These are phyloP conservation scores for Helotiales sp. DNA, from an alignment of 2,329 filamentous ascomycete genomes.

Conservation along the genomic window DNA sequence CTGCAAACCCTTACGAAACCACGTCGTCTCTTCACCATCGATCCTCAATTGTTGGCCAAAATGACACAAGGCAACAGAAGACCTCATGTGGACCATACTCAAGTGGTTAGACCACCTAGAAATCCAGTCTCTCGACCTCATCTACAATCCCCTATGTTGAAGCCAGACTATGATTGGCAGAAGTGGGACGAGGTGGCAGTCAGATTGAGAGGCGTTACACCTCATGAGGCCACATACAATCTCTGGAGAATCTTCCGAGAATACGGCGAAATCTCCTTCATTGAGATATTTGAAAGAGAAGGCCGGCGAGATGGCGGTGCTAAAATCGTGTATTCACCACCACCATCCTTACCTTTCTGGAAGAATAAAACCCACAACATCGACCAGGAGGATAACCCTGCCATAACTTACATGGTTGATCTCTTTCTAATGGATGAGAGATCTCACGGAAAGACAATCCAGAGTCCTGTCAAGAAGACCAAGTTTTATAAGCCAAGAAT, in stretches of 20 bases:
- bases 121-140: background rate
- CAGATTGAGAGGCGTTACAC: slow-evolving; percentile 42
- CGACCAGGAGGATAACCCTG: background rate
- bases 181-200: slow-evolving; percentile 42
- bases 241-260: slow-evolving; percentile 58
- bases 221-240: slow-evolving; percentile 46
- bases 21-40: background rate
- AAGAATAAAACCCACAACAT: background rate
- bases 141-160: slow-evolving; percentile 1
- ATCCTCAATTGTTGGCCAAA: background rate
- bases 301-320: slow-evolving; percentile 50
- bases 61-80: slow-evolving; percentile 1
- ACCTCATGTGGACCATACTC: background rate
- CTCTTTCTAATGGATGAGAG: slow-evolving; percentile 10
- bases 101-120: background rate
- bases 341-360: slow-evolving; percentile 60
- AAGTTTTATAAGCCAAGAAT: slow-evolving; percentile 45
- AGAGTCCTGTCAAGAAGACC: slow-evolving; percentile 43
- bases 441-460: slow-evolving; percentile 24
- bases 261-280: slow-evolving; percentile 58
- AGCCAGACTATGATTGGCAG: slow-evolving; percentile 41
- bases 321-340: slow-evolving; percentile 62
- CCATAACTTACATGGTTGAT: slow-evolving; percentile 19
- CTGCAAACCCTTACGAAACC: background rate
- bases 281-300: slow-evolving; percentile 58